phyloP scores from a whole-genome alignment of 2,329 filamentous ascomycete species.

The Helotiales sp. region DNA sequence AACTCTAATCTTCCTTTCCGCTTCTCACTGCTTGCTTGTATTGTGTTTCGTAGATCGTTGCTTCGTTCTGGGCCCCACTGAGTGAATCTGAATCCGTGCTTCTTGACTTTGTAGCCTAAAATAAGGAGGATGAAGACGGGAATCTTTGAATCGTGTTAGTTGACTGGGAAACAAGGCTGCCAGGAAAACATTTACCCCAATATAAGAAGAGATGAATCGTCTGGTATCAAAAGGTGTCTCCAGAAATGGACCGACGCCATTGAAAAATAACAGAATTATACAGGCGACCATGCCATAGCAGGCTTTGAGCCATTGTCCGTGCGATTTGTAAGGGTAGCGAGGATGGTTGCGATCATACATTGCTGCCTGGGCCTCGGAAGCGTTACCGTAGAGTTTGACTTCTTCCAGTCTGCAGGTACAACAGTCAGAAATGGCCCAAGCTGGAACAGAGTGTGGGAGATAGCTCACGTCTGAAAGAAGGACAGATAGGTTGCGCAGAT shows the following conservation, averaged over 20 bases:
- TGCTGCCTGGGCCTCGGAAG: slow-evolving; percentile 39
- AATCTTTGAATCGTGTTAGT: slow-evolving; percentile 22
- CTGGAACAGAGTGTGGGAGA: background rate
- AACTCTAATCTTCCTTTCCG: slow-evolving; percentile 40
- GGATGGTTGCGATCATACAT: slow-evolving; percentile 38
- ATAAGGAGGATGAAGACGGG: slow-evolving; percentile 40
- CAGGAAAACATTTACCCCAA: slow-evolving; percentile 36
- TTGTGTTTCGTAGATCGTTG: slow-evolving; percentile 39
- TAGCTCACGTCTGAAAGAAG: slow-evolving; percentile 39
- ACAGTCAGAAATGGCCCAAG: background rate
- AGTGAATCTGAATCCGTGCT: slow-evolving; percentile 37
- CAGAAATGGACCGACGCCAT: slow-evolving; percentile 38
- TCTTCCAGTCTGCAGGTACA: slow-evolving; percentile 36
- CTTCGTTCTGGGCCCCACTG: slow-evolving; percentile 40
- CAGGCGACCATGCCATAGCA: slow-evolving; percentile 38
- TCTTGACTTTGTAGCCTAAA: slow-evolving; percentile 40
- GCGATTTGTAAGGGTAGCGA: slow-evolving; percentile 41
- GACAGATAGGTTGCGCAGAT: slow-evolving; percentile 43
- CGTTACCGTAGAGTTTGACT: slow-evolving; percentile 40
- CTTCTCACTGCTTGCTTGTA: slow-evolving; percentile 37
- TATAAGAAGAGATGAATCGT: slow-evolving; percentile 41
- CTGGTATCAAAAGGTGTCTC: slow-evolving; percentile 37
- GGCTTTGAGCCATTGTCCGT: slow-evolving; percentile 42
- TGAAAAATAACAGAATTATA: slow-evolving; percentile 38
- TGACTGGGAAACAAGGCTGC: background rate